Evolutionary conservation across 2,329 filamentous ascomycete species (phyloP).

Genomic region (Fusarium staphyleae): DNA sequence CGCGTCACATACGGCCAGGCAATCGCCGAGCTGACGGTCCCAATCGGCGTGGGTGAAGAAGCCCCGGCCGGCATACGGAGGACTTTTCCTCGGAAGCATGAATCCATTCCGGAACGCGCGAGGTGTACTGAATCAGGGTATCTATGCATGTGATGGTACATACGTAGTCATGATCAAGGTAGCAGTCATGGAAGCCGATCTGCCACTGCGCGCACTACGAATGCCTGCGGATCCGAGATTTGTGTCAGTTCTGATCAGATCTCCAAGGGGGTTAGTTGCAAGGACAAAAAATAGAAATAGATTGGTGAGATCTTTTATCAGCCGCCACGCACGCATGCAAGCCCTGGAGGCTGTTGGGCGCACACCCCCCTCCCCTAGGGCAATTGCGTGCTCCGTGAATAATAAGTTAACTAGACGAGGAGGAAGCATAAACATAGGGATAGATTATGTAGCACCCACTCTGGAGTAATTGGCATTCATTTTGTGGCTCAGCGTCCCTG

Average conservation of each 20-base stretch:
- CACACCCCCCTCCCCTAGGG: neutral
- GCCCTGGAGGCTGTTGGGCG: neutral
- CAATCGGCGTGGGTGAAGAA: constrained; percentile 50
- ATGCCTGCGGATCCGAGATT: constrained; percentile 40
- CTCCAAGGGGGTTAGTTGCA: too few species aligned
- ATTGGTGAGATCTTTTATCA: constrained; percentile 2
- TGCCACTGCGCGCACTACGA: constrained; percentile 45
- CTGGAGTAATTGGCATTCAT: too few species aligned
- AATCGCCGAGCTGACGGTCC: constrained; percentile 54
- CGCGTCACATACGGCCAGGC: constrained; percentile 61
- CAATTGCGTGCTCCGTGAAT: constrained; percentile 5
- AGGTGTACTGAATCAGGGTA: constrained; percentile 38
- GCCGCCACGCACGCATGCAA: constrained; percentile 2
- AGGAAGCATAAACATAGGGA: constrained; percentile 35
- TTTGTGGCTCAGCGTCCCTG: constrained; percentile 50
- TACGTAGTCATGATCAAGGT: too few species aligned
- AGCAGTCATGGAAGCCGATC: constrained; percentile 48
- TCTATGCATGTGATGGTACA: constrained; percentile 50
- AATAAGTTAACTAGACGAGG: too few species aligned
- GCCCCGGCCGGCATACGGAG: constrained; percentile 39
- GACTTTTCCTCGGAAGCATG: constrained; percentile 46
- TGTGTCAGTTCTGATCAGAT: constrained; percentile 9
- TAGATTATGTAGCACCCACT: too few species aligned
- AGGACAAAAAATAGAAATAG: neutral
- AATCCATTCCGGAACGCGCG: constrained; percentile 42